Base-by-base conservation (phyloP, 176 grass and related monocot species). In the Oryza longistaminata region DNA sequence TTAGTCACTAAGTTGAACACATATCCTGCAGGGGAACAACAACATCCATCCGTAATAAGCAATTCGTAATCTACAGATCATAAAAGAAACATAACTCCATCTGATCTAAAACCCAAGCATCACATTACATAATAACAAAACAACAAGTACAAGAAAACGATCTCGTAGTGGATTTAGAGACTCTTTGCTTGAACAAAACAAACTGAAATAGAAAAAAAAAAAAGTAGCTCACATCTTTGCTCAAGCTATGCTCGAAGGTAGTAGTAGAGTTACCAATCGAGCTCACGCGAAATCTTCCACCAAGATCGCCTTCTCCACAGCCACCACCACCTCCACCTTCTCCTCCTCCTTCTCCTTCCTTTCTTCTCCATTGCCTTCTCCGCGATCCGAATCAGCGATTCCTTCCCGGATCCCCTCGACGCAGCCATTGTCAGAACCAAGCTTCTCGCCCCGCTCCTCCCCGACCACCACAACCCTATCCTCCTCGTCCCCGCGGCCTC, bases 381-480 rank as follows among this genome's bases (percentile, higher is more conserved):
- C 15, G 3, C 44, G 44, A 14, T 21, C 35, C 11, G 14, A 35
- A 75, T 13, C 62, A 45, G 4, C 24, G 7, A 69, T 21, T n/a
- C 69, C 73, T 21, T 90, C 78, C 9, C 58, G 22, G 33, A 77
- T 70, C 24, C 43, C 78, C 33, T 86, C 67, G 34, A 82, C 78
- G 73, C 88, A 90, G 42, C 83, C 78, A 7, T 58, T 76, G 11
- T 87, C 80, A 22, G 67, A 17, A 0, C 68, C 88, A 25, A 62
- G 26, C 64, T 64, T 76, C 65, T 17, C 22, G 9, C 71, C 71
- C 71, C 7, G 78, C 58, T 25, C 79, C 26, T 83, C 84, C 37
- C 80, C 84, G 27, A 90, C 68, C 15, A 87, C 84, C 16, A 79
- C 37, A 45, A 87, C 84, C 16, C 5, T 68, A 64, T 90, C 84